Evolutionary conservation across 176 grass and related monocot genomes (phyloP).

Genomic region (Aegilops bicornis): DNA sequence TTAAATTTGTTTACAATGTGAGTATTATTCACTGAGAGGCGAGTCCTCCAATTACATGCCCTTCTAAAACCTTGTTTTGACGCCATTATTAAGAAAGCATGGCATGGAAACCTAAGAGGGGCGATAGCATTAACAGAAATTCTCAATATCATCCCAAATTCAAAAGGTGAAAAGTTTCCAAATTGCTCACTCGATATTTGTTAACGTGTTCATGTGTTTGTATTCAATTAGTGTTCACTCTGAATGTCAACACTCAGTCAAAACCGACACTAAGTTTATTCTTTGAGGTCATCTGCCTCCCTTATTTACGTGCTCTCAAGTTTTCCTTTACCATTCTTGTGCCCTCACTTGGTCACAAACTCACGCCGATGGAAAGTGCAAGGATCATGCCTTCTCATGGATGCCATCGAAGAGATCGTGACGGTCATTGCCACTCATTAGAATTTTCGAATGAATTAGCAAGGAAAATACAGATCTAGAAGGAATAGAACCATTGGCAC

Average conservation of each 20-base stretch:
- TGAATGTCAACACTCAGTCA: not conserved
- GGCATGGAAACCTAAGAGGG: no score
- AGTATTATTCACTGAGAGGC: no score
- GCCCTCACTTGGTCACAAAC: not conserved
- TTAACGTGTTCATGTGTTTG: no score
- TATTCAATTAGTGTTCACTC: no score
- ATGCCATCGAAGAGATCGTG: not conserved
- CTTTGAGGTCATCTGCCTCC: not conserved
- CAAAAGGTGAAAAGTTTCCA: no score
- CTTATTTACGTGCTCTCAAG: not conserved
- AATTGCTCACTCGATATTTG: no score
- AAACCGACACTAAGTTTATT: not conserved
- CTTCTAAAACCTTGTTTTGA: no score
- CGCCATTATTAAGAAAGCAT: no score
- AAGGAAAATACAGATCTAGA: not conserved
- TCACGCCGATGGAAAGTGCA: not conserved
- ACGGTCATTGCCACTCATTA: not conserved
- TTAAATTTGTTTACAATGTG: no score
- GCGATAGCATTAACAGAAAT: no score
- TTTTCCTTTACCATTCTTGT: not conserved
- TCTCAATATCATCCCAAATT: no score
- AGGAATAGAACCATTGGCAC: not conserved
- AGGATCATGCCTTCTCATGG: not conserved
- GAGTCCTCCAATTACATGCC: no score
- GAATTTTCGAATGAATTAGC: not conserved